These are phyloP conservation scores for Ambrosiella cleistominuta DNA, from an alignment of 2,329 filamentous ascomycete species.

Conservation along the genomic window DNA sequence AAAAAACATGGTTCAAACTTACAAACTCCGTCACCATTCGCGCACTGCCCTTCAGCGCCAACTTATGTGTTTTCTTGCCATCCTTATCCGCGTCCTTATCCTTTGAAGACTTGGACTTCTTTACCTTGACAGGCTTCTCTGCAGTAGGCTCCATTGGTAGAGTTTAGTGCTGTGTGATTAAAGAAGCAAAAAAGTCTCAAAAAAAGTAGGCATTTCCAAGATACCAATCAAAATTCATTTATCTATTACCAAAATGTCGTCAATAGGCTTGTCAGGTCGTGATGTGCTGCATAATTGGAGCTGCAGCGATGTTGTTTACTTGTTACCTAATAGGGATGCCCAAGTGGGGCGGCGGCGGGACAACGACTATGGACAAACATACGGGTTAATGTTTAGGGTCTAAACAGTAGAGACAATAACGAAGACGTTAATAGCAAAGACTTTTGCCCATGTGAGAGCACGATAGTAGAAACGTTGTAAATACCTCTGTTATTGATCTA, in stretches of 20 bases:
- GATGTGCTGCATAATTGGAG: neutral
- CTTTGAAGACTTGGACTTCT: conserved; percentile 7
- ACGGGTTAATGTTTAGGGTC: no score
- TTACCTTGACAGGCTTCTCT: conserved; percentile 10
- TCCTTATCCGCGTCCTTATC: conserved; percentile 31
- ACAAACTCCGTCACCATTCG: conserved; percentile 94
- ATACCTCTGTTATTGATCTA: no score
- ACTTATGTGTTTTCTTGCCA: conserved; percentile 85
- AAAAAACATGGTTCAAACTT: conserved; percentile 36
- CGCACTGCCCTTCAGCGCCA: conserved; percentile 67
- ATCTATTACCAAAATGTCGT: neutral
- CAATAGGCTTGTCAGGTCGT: neutral
- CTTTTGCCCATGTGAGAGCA: no score
- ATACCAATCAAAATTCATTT: neutral
- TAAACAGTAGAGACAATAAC: no score
- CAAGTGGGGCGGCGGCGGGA: neutral
- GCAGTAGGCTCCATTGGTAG: neutral
- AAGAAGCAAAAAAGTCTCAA: neutral
- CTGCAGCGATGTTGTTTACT: neutral
- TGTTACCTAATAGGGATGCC: neutral
- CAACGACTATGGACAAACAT: neutral
- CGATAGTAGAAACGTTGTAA: no score
- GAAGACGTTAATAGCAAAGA: no score
- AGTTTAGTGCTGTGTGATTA: neutral
- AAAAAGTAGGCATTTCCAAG: neutral